Evolutionary conservation across 1,139 yeast species (phyloP).

Genomic region (Yamadazyma aaseri): DNA sequence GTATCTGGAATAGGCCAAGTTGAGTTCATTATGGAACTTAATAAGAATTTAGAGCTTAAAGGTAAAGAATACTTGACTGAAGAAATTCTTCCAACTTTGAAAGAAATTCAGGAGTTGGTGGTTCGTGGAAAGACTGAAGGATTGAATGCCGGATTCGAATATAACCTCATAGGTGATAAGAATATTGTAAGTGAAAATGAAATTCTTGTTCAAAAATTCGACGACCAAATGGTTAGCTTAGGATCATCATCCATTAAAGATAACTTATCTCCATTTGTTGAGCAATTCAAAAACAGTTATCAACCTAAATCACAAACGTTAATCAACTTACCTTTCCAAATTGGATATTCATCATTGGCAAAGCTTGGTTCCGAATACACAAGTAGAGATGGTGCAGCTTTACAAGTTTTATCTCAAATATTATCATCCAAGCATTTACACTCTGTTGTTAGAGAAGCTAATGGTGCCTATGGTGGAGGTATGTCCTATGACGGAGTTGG

Average conservation of each 20-base stretch:
- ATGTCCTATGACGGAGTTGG: constrained; percentile 78
- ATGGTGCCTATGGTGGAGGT: constrained; percentile 99
- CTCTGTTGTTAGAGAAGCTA: constrained; percentile 87
- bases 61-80: constrained; percentile 53
- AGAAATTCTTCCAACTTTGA: constrained; percentile 63
- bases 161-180: constrained; percentile 61
- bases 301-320: constrained; percentile 32
- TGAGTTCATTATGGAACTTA: constrained; percentile 62
- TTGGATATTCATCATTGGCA: constrained; percentile 76
- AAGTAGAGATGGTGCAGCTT: constrained; percentile 76
- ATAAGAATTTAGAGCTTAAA: constrained; percentile 42
- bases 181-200: constrained; percentile 43
- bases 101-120: constrained; percentile 50
- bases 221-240: constrained; percentile 13
- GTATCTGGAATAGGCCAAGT: constrained; percentile 77
- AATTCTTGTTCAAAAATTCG: constrained; percentile 36
- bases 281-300: constrained; percentile 9
- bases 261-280: constrained; percentile 12
- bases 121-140: constrained; percentile 24
- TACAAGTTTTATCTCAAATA: constrained; percentile 79
- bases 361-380: constrained; percentile 66
- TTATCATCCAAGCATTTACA: constrained; percentile 83
- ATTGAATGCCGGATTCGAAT: constrained; percentile 35
- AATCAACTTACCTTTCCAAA: constrained; percentile 83
- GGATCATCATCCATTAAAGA: constrained; percentile 6